Base-by-base conservation (phyloP, 139 green algal genomes). In the Coccomyxa sp. region DNA sequence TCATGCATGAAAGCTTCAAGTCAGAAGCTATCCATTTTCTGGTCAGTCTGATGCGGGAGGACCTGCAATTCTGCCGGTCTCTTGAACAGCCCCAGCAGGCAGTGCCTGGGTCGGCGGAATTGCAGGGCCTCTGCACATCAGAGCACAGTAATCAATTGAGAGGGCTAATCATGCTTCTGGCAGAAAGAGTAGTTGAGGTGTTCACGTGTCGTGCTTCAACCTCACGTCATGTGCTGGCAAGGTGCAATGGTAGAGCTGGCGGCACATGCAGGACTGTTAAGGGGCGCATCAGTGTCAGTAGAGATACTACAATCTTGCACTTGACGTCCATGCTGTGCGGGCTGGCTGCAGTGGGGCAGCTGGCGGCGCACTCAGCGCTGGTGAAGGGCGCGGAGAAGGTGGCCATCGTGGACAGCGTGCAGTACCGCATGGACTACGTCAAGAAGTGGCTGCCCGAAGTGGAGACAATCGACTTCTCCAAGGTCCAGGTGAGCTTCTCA, bases 331-430 rank as follows among this genome's bases (percentile, higher is more conserved):
- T n/a, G n/a, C n/a, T n/a, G n/a, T n/a, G n/a, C n/a, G n/a, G n/a
- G n/a, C n/a, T n/a, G n/a, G n/a, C n/a, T 64, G 50, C 87, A 90
- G 89, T 91, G 6, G 91, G 91, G 78, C 87, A 95, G 37, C 81
- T 95, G 78, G 85, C 91, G 4, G 91, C 91, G 0, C 86, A 93
- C 36, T 92, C 88, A 54, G 79, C 86, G 24, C 35, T 71, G 10
- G 33, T 71, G 24, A 71, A 84, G 0, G 88, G 88, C 8, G 92
- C 92, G 0, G 44, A 73, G 12, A 77, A 75, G 0, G 81, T 95
- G 10, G 79, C 93, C 37, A 71, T 94, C 33, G 92, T 95, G 70
- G 91, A 95, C 78, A 69, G 77, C 16, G 78, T 85, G 34, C 22
- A 82, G 39, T 82, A 91, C 78, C 78, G 91, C n/a, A 88, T 95